Base-by-base conservation (phyloP, 495 filamentous ascomycete species). In the Neurospora terricola region DNA sequence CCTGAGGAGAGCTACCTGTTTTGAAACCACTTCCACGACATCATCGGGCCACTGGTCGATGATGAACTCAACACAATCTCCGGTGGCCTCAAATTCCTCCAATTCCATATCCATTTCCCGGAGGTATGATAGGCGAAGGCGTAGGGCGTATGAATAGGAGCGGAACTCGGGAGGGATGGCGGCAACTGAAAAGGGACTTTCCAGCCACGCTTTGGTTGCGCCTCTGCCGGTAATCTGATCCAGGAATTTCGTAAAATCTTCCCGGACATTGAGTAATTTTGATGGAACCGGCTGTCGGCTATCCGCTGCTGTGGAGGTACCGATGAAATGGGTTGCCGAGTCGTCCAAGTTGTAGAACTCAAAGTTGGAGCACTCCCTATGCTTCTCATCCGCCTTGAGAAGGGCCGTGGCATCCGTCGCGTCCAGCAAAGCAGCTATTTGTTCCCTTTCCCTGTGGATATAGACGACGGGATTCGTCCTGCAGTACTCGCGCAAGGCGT, bases 321-420 rank as follows among this genome's bases (percentile, higher is more conserved):
- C 84, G 18, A 59, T 27, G 37, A 59, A 27, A 12, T 23, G 30
- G 4, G 72, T 12, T 16, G 70, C 43, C 18, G 77, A 76, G 77
- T 90, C 82, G 75, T 82, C 88, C 48, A 93, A 79, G 75, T 96
- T 96, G 83, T 90, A 94, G 76, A 90, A 94, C 78, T 94, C 92
- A 43, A 91, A 88, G 77, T 94, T 94, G 9, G 92, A 92, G 80
- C 91, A 94, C 18, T 83, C 83, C 70, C 90, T 84, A 79, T 91
- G 86, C 69, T 83, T 79, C 30, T 87, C 82, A 77, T 85, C 84
- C 27, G 78, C 90, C 81, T 77, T 83, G 77, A 78, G 87, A 77
- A 80, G 85, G 81, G 74, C 91, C 75, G 74, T 89, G 76, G 75
- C 86, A 42, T 92, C 87, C 30, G 86, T 83, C 18, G 89, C 79